phyloP scores from a whole-genome alignment of 2,329 filamentous ascomycete genomes.

The Eutypella sp. region DNA sequence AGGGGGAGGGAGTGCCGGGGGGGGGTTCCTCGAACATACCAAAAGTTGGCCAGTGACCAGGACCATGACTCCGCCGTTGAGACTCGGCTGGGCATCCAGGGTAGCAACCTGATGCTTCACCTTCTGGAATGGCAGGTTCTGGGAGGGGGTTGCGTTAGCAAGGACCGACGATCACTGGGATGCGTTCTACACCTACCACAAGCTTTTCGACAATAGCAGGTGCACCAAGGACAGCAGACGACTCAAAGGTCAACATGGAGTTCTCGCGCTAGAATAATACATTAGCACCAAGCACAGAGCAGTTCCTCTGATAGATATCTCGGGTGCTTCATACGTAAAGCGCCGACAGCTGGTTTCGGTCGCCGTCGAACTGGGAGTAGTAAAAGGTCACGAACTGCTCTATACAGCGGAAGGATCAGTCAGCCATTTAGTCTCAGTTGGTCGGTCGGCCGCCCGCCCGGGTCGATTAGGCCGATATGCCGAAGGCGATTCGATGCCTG shows the following conservation, averaged over 20 bases:
- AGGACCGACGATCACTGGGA: not conserved
- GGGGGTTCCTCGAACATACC: slow-evolving; percentile 48
- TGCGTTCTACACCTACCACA: slow-evolving; percentile 47
- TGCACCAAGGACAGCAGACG: slow-evolving; percentile 58
- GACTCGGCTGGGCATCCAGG: slow-evolving; percentile 76
- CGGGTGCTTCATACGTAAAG: slow-evolving; percentile 71
- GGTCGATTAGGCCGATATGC: not conserved
- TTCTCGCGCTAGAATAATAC: slow-evolving; percentile 59
- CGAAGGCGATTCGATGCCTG: not conserved
- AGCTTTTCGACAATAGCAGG: slow-evolving; percentile 74
- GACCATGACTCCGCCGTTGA: slow-evolving; percentile 70
- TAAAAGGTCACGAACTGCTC: slow-evolving; percentile 88
- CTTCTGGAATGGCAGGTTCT: slow-evolving; percentile 37
- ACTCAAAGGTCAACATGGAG: slow-evolving; percentile 95
- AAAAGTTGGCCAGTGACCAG: slow-evolving; percentile 82
- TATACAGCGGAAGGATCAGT: slow-evolving; percentile 33
- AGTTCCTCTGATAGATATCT: not conserved
- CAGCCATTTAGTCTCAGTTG: slow-evolving; percentile 7
- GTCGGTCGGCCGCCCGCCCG: slow-evolving; percentile 1
- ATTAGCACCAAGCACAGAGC: slow-evolving; percentile 9
- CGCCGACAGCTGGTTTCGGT: slow-evolving; percentile 57
- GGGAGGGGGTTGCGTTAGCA: slow-evolving; percentile 2
- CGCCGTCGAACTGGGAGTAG: slow-evolving; percentile 78
- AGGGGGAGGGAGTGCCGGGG: not conserved
- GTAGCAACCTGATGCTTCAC: slow-evolving; percentile 75